A percentile compares a stretch with the other conserved stretches of the same genome.
These are phyloP conservation scores for Paxillus rubicundulus DNA, from an alignment of 768 basidiomycete genomes.

Conservation along the genomic window DNA sequence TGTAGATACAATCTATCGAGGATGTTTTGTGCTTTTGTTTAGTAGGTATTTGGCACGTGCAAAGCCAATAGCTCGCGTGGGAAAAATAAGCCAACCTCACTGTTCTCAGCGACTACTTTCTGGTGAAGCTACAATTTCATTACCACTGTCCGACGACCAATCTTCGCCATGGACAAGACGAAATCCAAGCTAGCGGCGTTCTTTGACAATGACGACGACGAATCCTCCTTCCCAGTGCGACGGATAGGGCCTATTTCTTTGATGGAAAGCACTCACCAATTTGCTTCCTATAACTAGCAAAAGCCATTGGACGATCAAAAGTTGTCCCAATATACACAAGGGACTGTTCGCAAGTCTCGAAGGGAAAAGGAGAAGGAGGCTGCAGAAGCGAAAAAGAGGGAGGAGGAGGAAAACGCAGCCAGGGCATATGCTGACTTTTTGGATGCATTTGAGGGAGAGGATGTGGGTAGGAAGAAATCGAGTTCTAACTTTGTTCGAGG, in stretches of 20 bases:
- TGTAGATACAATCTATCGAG: constrained; percentile 40
- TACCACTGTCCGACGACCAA: constrained; percentile 3
- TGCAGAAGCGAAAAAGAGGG: constrained; percentile 83
- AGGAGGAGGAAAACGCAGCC: constrained; percentile 78
- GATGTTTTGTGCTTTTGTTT: not conserved
- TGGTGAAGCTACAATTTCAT: not conserved
- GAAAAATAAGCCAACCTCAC: constrained; percentile 16
- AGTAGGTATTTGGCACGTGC: not conserved
- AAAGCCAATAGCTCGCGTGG: constrained; percentile 15
- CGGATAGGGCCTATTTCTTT: constrained; percentile 65
- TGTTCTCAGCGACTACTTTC: not conserved
- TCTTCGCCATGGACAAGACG: constrained; percentile 31
- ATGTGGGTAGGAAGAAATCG: constrained; percentile 45
- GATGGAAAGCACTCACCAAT: constrained; percentile 58
- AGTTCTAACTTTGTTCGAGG: constrained; percentile 64
- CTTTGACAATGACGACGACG: constrained; percentile 84
- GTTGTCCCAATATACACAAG: constrained; percentile 80
- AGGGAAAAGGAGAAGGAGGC: constrained; percentile 91
- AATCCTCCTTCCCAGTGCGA: constrained; percentile 89
- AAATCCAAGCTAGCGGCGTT: constrained; percentile 66
- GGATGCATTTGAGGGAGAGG: constrained; percentile 79
- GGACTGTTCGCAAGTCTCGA: constrained; percentile 84
- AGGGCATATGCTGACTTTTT: constrained; percentile 83
- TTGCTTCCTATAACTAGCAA: constrained; percentile 60
- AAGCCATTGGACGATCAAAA: constrained; percentile 85